Evolutionary conservation across 2,329 filamentous ascomycete genomes (phyloP).

Genomic region (Aureobasidium sp.): DNA sequence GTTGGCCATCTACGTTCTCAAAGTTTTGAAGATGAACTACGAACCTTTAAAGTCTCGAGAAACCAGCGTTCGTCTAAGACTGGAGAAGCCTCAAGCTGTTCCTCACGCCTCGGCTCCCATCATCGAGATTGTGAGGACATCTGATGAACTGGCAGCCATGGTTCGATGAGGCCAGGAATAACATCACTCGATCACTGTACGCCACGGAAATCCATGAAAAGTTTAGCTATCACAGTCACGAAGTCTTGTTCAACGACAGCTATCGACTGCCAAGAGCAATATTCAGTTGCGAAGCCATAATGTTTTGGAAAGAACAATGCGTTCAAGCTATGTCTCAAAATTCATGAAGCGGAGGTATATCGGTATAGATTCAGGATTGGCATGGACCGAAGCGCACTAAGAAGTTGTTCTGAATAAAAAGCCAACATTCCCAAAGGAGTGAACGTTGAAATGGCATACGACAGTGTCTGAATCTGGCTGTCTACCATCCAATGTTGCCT

Average conservation of each 20-base stretch:
- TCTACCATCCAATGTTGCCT: not conserved
- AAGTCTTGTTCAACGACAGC: not conserved
- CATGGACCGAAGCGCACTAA: too few relatives aligned
- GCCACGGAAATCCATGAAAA: too few relatives aligned
- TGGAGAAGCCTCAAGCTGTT: conserved; percentile 68
- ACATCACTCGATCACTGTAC: not conserved
- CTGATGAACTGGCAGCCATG: conserved; percentile 9
- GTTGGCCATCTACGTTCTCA: conserved; percentile 36
- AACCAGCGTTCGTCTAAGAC: conserved; percentile 49
- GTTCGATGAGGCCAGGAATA: not conserved
- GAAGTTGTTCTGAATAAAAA: too few relatives aligned
- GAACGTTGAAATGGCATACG: too few relatives aligned
- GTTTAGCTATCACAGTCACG: not conserved
- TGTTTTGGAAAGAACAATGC: not conserved
- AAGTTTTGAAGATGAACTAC: conserved; percentile 26
- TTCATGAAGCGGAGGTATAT: not conserved
- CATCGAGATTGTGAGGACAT: conserved; percentile 46
- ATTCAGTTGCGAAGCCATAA: too few relatives aligned
- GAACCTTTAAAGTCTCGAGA: not conserved
- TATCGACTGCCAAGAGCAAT: not conserved
- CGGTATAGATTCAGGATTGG: not conserved
- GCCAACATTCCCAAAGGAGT: too few relatives aligned
- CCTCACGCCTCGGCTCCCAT: conserved; percentile 62
- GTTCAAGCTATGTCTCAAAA: not conserved
- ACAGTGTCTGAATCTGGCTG: not conserved